phyloP scores from a whole-genome alignment of 345 rosid genomes.

The Salix koriyanagi region DNA sequence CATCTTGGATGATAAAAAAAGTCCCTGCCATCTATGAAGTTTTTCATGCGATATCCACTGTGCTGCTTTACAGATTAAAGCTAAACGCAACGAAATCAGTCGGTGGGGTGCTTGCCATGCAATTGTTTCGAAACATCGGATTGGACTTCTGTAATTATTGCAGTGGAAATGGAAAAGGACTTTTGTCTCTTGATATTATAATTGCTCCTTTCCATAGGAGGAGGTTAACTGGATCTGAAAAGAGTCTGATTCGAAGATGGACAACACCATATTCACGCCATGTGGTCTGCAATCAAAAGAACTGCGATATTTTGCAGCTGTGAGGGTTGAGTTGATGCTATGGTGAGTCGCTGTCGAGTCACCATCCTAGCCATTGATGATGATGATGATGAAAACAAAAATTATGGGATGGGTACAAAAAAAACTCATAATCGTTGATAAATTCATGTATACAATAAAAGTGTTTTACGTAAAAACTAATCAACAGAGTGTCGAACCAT shows the following conservation, averaged over 20 bases:
- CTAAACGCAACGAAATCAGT: neutral
- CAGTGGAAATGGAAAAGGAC: no score
- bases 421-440: no score
- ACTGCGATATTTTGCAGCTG: neutral
- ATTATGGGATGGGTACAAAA: no score
- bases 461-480: no score
- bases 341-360: neutral
- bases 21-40: no score
- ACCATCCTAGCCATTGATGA: neutral
- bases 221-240: neutral
- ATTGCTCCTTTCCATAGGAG: neutral
- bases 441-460: no score
- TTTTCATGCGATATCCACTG: no score
- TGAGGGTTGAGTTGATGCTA: neutral
- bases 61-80: neutral
- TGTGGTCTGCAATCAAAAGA: neutral
- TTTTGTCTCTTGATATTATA: no score
- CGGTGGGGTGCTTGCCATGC: neutral
- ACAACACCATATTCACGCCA: neutral
- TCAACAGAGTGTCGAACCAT: no score
- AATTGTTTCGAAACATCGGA: neutral
- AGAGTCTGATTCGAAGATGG: neutral
- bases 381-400: neutral
- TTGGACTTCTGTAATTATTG: no score
- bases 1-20: neutral